phyloP scores from a whole-genome alignment of 768 basidiomycete species.

The Suillus plorans region DNA sequence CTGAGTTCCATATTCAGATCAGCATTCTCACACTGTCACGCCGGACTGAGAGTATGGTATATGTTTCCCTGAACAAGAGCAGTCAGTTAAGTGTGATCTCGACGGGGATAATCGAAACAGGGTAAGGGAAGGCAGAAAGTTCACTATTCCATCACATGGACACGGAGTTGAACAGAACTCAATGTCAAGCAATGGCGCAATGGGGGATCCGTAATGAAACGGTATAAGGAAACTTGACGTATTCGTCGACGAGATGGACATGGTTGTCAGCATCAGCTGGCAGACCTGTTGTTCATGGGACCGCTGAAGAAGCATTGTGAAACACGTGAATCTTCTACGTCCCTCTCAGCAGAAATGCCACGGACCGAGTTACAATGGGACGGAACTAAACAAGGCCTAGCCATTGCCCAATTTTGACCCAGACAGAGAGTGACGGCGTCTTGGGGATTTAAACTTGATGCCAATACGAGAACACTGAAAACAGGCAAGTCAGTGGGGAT shows the following conservation, averaged over 20 bases:
- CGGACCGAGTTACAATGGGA: neutral
- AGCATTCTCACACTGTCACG: no score
- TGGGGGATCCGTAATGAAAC: neutral
- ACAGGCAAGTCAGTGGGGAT: neutral
- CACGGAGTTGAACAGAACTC: neutral
- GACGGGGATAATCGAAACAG: neutral
- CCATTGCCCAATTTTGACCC: no score
- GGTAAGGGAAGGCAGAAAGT: neutral
- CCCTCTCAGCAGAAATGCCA: neutral
- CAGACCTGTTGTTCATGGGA: neutral
- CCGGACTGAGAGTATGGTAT: neutral
- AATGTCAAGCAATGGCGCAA: neutral
- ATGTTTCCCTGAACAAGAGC: neutral
- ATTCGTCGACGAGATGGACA: neutral
- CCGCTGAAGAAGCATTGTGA: neutral
- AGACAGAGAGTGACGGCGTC: neutral
- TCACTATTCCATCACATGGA: neutral
- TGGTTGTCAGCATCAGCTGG: neutral
- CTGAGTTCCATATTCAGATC: neutral
- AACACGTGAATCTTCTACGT: neutral
- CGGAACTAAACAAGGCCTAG: neutral
- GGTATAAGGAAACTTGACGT: neutral
- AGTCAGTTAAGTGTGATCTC: neutral
- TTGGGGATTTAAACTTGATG: neutral
- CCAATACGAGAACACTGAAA: neutral